phyloP scores from a whole-genome alignment of 176 grass and related monocot genomes.

The Musa schizocarpa region DNA sequence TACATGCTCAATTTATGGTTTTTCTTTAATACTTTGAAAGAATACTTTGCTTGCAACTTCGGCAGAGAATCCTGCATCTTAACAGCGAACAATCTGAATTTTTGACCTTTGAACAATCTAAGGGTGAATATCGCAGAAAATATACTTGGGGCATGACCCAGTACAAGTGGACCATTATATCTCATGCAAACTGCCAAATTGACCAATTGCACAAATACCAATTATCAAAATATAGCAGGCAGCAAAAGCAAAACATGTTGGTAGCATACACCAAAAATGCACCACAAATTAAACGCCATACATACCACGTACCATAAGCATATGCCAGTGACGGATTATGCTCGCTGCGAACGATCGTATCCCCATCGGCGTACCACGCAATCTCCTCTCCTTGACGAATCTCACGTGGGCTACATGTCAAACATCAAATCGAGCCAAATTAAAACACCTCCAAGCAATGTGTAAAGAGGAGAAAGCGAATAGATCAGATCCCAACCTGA shows the following conservation, averaged over 20 bases:
- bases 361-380: constrained; percentile 94
- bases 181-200: background rate
- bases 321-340: constrained; percentile 72
- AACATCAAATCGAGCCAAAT: constrained; percentile 26
- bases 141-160: background rate
- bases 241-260: no score
- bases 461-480: constrained; percentile 1
- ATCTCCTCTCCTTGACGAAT: constrained; percentile 98
- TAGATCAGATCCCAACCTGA: constrained; percentile 40
- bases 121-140: background rate
- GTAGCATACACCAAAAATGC: background rate
- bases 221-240: background rate
- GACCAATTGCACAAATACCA: background rate
- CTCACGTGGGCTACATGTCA: constrained; percentile 70
- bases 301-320: constrained; percentile 74
- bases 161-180: background rate
- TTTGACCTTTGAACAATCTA: background rate
- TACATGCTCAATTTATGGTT: background rate
- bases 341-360: constrained; percentile 86
- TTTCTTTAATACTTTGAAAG: background rate
- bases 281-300: constrained; percentile 11
- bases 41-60: background rate
- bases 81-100: background rate
- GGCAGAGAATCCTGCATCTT: background rate
- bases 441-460: background rate